Evolutionary conservation across 352 stramenopile genomes (phyloP).

Genomic region (Pythium utonaiense): DNA sequence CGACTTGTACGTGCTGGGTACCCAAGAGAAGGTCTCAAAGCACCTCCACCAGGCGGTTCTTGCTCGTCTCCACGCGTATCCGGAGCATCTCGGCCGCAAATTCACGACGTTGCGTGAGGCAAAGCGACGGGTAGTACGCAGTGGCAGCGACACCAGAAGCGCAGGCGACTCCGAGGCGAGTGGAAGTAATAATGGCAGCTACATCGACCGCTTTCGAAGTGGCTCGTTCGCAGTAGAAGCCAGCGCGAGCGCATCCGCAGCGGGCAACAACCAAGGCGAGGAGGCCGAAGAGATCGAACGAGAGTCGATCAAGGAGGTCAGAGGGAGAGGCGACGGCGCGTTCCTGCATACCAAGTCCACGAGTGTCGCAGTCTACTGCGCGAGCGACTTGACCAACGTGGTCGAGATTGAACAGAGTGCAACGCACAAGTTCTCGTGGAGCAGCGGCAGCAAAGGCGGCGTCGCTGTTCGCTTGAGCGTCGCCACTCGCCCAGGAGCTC

Average conservation of each 20-base stretch:
- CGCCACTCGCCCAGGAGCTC: slow-evolving; percentile 1
- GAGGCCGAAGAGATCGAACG: neutral
- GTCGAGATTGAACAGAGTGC: slow-evolving; percentile 47
- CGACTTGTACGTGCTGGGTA: slow-evolving; percentile 71
- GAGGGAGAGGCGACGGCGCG: slow-evolving; percentile 54
- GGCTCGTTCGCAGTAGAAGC: slow-evolving; percentile 16
- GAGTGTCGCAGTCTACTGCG: slow-evolving; percentile 59
- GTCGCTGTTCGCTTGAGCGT: slow-evolving; percentile 48
- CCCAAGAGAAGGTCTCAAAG: slow-evolving; percentile 71
- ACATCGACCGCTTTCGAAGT: slow-evolving; percentile 9
- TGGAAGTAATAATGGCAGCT: neutral
- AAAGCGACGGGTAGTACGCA: neutral
- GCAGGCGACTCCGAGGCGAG: neutral
- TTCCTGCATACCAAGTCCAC: slow-evolving; percentile 66
- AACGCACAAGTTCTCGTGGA: slow-evolving; percentile 58
- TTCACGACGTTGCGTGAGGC: slow-evolving; percentile 10
- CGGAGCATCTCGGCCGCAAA: slow-evolving; percentile 4
- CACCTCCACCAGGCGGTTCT: slow-evolving; percentile 53
- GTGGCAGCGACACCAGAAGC: neutral
- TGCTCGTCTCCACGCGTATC: slow-evolving; percentile 32
- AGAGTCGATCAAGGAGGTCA: slow-evolving; percentile 35
- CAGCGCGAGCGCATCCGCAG: neutral
- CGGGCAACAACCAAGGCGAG: neutral
- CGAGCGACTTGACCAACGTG: slow-evolving; percentile 25
- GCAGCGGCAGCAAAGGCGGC: slow-evolving; percentile 58